Percentiles rank a stretch among this genome's conserved stretches.
Conservation (phyloP, 768 basidiomycete genomes). For the Hebeloma cylindrosporum region DNA sequence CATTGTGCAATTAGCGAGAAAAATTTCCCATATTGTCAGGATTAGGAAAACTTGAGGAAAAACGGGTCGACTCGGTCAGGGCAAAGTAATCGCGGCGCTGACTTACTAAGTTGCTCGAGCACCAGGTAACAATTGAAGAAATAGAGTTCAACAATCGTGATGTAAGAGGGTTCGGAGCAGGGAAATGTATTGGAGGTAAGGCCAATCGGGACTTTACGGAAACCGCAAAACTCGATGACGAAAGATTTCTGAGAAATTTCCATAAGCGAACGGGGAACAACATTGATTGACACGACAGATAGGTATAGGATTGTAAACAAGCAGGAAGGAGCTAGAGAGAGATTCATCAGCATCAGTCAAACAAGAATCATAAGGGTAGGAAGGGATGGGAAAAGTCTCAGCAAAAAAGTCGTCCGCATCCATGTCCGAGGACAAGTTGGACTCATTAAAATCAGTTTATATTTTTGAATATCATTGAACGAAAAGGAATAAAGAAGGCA, state of each 20-base stretch:
- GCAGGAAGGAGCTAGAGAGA: conserved; percentile 1
- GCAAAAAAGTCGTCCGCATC: conserved; percentile 36
- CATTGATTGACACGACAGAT: too few relatives aligned
- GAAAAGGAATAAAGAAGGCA: conserved; percentile 6
- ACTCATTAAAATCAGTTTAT: conserved; percentile 55
- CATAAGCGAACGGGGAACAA: background rate
- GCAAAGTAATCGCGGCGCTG: too few relatives aligned
- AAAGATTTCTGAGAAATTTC: conserved; percentile 3
- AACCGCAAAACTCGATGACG: background rate
- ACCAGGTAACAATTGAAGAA: too few relatives aligned
- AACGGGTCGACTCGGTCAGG: too few relatives aligned
- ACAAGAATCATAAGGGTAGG: conserved; percentile 6
- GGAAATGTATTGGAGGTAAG: too few relatives aligned
- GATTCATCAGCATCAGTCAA: conserved; percentile 4
- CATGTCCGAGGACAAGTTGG: conserved; percentile 36
- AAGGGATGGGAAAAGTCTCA: conserved; percentile 31
- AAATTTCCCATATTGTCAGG: too few relatives aligned
- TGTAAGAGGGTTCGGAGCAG: conserved; percentile 4
- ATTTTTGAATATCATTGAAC: conserved; percentile 45
- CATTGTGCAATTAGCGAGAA: too few relatives aligned
- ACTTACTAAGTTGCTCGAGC: too few relatives aligned
- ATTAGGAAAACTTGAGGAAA: too few relatives aligned
- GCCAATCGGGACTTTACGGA: background rate
- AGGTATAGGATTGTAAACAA: conserved; percentile 6
- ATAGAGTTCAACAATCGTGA: too few relatives aligned